A percentile compares a stretch with the other conserved stretches of the same genome.
These are phyloP conservation scores for Bryoerythrophyllum caledonicum DNA, from an alignment of 225 moss, liverwort and hornwort species.

Conservation along the genomic window DNA sequence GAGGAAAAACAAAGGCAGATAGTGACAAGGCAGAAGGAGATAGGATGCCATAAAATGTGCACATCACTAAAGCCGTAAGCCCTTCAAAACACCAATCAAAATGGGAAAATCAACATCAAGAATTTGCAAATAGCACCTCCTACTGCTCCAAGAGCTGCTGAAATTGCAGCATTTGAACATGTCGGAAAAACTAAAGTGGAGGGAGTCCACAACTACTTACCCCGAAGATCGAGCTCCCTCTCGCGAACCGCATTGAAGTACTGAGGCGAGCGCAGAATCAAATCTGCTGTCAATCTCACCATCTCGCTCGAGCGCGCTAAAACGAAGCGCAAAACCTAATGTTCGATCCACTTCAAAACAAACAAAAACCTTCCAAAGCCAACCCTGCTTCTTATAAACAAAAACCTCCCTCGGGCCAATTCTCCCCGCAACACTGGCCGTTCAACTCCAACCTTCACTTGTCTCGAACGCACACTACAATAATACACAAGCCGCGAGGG, in stretches of 20 bases:
- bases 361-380: neutral
- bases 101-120: neutral
- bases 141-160: neutral
- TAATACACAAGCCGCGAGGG: neutral
- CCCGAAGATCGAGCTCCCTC: constrained; percentile 98
- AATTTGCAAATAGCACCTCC: neutral
- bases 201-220: constrained; percentile 41
- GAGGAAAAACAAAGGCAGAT: neutral
- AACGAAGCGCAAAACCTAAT: constrained; percentile 26
- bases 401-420: neutral
- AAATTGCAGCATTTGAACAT: neutral
- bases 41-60: neutral
- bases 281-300: constrained; percentile 99
- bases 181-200: no score
- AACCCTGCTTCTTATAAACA: neutral
- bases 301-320: constrained; percentile 42
- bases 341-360: constrained; percentile 18
- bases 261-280: constrained; percentile 95
- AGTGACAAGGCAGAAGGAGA: constrained; percentile 2
- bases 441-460: constrained; percentile 4
- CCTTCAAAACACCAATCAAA: neutral
- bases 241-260: constrained; percentile 99
- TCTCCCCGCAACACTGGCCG: neutral
- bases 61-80: neutral
- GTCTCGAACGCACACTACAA: no score